These are phyloP conservation scores for Cyclanthera cordifolia DNA, from an alignment of 306 rosid genomes.

Conservation along the genomic window DNA sequence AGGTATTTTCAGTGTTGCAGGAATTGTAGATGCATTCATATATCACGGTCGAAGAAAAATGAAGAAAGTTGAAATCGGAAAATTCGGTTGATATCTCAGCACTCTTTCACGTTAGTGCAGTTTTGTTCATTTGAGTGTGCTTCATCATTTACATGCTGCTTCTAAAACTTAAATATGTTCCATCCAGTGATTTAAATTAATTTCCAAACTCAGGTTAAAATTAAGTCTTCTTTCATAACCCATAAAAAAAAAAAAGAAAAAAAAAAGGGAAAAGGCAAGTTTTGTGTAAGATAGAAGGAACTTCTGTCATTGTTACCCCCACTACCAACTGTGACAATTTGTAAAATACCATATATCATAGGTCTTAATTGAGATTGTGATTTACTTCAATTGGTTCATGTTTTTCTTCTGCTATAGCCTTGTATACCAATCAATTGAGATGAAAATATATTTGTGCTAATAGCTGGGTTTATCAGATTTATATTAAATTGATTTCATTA, in stretches of 20 bases:
- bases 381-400: neutral
- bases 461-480: too few relatives aligned
- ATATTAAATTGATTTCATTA: too few relatives aligned
- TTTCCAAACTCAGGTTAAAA: conserved; percentile 2
- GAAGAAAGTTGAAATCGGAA: conserved; percentile 57
- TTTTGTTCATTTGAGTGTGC: neutral
- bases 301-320: neutral
- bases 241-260: neutral
- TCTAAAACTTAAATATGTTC: neutral
- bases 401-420: neutral
- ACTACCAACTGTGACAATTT: neutral
- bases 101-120: conserved; percentile 3
- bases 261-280: neutral
- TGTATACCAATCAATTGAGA: too few relatives aligned
- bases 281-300: conserved; percentile 1
- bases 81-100: conserved; percentile 26
- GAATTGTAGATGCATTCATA: conserved; percentile 64
- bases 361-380: neutral
- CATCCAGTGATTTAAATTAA: neutral
- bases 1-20: conserved; percentile 77
- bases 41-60: conserved; percentile 58
- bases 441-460: too few relatives aligned
- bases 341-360: neutral
- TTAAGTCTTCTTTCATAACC: neutral
- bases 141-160: conserved; percentile 4